These are phyloP conservation scores for Cutaneotrichosporon sp. DNA, from an alignment of 1,284 basidiomycete genomes.

Conservation along the genomic window DNA sequence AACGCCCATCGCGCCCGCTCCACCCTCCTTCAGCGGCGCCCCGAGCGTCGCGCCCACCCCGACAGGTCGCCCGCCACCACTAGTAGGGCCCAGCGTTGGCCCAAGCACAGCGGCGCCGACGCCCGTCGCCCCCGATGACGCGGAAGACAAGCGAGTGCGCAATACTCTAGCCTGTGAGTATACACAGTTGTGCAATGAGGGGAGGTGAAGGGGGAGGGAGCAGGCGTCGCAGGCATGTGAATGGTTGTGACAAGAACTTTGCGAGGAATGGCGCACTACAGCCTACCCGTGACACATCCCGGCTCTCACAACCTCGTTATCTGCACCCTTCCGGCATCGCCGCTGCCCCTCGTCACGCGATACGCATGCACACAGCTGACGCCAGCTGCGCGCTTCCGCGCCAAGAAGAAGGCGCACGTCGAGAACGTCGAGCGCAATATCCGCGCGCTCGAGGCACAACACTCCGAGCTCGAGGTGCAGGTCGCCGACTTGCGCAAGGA, in stretches of 20 bases:
- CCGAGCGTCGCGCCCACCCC: not conserved
- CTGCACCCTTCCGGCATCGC: not conserved
- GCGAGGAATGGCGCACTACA: not conserved
- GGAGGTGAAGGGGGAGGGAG: not conserved
- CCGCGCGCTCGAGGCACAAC: slow-evolving; percentile 32
- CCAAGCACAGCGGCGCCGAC: slow-evolving; percentile 3
- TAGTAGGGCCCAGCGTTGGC: not conserved
- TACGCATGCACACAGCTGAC: not conserved
- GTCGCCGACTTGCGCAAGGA: slow-evolving; percentile 35
- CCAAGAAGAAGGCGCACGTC: slow-evolving; percentile 38
- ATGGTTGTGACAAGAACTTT: not conserved
- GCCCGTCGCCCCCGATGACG: slow-evolving; percentile 20
- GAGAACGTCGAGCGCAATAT: slow-evolving; percentile 30
- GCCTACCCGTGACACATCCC: not conserved
- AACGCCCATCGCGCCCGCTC: not conserved
- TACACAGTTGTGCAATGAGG: no score
- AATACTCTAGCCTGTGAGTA: slow-evolving; percentile 42
- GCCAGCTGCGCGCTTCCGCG: slow-evolving; percentile 39
- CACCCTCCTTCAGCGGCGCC: not conserved
- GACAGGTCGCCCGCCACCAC: not conserved
- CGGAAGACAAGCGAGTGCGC: slow-evolving; percentile 37
- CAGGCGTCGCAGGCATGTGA: not conserved
- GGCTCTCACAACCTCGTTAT: not conserved
- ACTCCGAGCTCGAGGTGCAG: slow-evolving; percentile 29
- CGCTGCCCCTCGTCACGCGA: not conserved